Evolutionary conservation across 345 rosid species (phyloP).

Genomic region (Kernera saxatilis): DNA sequence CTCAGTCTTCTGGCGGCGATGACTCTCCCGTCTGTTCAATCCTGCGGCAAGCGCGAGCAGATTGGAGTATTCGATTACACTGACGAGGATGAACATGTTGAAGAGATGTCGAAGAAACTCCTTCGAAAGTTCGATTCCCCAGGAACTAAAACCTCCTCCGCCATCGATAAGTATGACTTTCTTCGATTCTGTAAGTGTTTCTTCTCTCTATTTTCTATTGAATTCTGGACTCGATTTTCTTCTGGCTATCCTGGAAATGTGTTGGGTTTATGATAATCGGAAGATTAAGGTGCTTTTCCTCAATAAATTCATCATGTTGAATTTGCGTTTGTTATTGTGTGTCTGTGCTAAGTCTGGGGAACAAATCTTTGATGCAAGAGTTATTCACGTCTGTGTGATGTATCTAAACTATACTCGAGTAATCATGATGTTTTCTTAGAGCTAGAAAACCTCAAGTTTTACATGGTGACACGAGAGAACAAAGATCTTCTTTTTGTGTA

Average conservation of each 20-base stretch:
- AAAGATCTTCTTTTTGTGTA: not conserved
- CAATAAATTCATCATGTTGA: not conserved
- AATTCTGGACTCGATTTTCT: not conserved
- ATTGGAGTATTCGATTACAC: slow-evolving; percentile 36
- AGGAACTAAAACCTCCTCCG: not conserved
- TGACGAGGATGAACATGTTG: slow-evolving; percentile 40
- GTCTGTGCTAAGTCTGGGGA: not conserved
- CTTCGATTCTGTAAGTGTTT: slow-evolving; percentile 38
- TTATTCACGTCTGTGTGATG: not conserved
- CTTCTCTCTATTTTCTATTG: not conserved
- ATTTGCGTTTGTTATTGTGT: not conserved
- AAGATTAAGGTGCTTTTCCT: not conserved
- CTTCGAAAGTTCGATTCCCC: slow-evolving; percentile 22
- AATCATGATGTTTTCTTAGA: not conserved
- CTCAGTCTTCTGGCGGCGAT: slow-evolving; percentile 14
- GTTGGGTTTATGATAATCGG: not conserved
- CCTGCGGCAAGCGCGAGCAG: slow-evolving; percentile 10
- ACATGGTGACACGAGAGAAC: not conserved
- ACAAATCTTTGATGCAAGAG: not conserved
- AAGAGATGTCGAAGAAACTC: slow-evolving; percentile 28
- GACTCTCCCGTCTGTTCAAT: slow-evolving; percentile 27
- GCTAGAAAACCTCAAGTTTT: not conserved
- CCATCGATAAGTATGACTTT: slow-evolving; percentile 33
- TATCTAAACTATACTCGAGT: not conserved
- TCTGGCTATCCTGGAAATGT: not conserved